Evolutionary conservation across 129 eudicot genomes (phyloP).

Genomic region (Ambrosia trifida): DNA sequence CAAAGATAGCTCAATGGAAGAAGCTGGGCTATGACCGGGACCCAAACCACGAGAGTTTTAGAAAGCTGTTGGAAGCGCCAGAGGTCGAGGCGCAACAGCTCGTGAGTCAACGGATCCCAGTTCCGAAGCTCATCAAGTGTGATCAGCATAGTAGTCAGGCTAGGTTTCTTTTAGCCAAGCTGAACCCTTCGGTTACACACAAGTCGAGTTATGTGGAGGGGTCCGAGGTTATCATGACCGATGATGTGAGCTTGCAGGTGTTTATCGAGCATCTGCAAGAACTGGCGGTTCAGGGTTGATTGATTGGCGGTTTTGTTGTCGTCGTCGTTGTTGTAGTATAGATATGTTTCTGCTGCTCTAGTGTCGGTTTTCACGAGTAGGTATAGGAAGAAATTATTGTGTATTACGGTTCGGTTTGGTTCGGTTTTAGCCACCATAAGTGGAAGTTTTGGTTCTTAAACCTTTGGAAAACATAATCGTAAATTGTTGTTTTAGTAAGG

Average conservation of each 20-base stretch:
- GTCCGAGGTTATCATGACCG: constrained; percentile 76
- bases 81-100: constrained; percentile 82
- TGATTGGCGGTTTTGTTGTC: not conserved
- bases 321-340: constrained; percentile 27
- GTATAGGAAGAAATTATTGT: not conserved
- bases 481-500: too few species aligned
- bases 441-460: not conserved
- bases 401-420: not conserved
- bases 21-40: constrained; percentile 81
- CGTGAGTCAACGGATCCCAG: constrained; percentile 77
- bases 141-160: constrained; percentile 99
- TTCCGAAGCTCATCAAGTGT: constrained; percentile 76
- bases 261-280: constrained; percentile 83
- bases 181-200: constrained; percentile 92
- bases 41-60: constrained; percentile 77
- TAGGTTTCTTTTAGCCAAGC: constrained; percentile 93
- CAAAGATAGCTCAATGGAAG: constrained; percentile 86
- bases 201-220: constrained; percentile 71
- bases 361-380: not conserved
- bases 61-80: constrained; percentile 80
- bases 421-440: not conserved
- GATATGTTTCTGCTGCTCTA: not conserved
- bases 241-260: constrained; percentile 86
- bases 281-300: constrained; percentile 89
- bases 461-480: not conserved